Evolutionary conservation across 805 yeast genomes (phyloP), one percentile per base, ranked within the genome.

Genomic region (Candida suzukii): DNA sequence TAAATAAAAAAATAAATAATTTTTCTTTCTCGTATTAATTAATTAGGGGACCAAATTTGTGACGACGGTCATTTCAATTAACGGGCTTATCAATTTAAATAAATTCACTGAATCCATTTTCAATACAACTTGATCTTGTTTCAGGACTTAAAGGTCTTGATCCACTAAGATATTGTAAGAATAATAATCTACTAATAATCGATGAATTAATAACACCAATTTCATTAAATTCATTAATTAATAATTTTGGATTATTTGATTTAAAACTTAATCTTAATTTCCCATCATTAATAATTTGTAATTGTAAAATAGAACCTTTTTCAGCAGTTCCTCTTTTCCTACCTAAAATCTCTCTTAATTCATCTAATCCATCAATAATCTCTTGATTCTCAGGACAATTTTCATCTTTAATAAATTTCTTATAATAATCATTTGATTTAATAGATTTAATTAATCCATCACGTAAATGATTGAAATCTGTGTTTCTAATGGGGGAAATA

Each of bases 371-470:
- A 0, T 36, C 17, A 6, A 37, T 31, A 4, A 61, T 34, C 21
- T 41, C 39, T 32, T 50, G 51, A 11, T 61, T 61, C n/a, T 68
- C 68, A n/a, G 74, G 57, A 20, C 59, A 64, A 2, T 70, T 76
- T 26, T 64, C 64, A 30, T 71, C 64, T 7, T 68, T 62, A 13
- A 61, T 68, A 26, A 68, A 52, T 20, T 63, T 59, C 48, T 78
- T 78, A 40, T 82, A 75, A 45, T 71, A 64, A 2, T 83, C 78
- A 53, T 77, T 78, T 28, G 87, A 83, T 58, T 81, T 68, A 37
- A 87, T 74, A 17, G 95, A 78, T 57, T 90, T 82, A 38, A 88
- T 74, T 46, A 93, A 74, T 0, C 98, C 98, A 56, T 93, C 98
- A 49, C 84, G 76, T 53, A 91, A 63, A 57, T 93, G 98, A 47